Percentiles rank a stretch among this genome's conserved stretches.
These are phyloP conservation scores for Breynia disticha DNA, from an alignment of 441 rosid species.

Conservation along the genomic window DNA sequence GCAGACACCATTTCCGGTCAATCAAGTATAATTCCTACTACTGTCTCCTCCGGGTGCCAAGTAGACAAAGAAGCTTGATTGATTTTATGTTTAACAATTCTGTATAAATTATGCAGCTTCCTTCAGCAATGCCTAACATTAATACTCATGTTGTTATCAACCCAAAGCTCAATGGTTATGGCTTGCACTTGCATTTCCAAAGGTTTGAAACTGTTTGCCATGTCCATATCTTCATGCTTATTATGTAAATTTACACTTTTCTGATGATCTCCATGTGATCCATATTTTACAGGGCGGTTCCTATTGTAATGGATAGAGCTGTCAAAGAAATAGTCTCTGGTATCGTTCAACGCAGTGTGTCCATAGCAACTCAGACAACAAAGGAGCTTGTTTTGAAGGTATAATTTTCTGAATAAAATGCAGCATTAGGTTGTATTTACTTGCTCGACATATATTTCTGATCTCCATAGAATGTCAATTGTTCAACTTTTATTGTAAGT, in stretches of 20 bases:
- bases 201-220: conserved; percentile 47
- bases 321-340: conserved; percentile 87
- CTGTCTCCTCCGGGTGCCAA: neutral
- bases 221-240: conserved; percentile 10
- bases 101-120: conserved; percentile 40
- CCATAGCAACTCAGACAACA: conserved; percentile 96
- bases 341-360: conserved; percentile 96
- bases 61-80: too few species aligned
- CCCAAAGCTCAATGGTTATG: conserved; percentile 57
- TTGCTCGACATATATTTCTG: neutral
- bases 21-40: conserved; percentile 37
- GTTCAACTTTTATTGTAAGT: neutral
- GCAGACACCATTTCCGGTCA: conserved; percentile 57
- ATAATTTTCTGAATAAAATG: conserved; percentile 13
- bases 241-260: neutral
- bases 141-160: conserved; percentile 84
- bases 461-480: neutral
- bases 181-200: conserved; percentile 85
- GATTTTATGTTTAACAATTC: neutral
- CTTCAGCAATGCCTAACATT: conserved; percentile 69
- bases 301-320: conserved; percentile 93
- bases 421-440: neutral
- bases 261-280: conserved; percentile 1
- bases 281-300: conserved; percentile 57
- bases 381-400: conserved; percentile 99